A percentile compares a stretch with the other conserved stretches of the same genome.
Conservation (phyloP, 2,329 filamentous ascomycete genomes). For the Ustulina deusta region DNA sequence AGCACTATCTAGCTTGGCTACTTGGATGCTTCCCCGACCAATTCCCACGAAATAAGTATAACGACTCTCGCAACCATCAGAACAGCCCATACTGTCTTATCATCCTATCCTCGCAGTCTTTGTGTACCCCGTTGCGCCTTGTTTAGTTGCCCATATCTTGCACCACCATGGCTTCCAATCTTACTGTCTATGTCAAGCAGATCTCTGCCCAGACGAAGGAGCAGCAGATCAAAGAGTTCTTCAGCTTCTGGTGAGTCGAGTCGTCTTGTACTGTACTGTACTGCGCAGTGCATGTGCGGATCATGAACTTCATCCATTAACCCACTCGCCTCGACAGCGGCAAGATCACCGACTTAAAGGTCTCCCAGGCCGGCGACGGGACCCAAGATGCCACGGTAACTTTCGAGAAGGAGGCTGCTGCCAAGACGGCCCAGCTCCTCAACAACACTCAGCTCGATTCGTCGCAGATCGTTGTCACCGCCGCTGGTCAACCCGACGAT, state of each 20-base stretch:
- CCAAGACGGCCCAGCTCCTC: constrained; percentile 95
- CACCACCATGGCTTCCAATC: constrained; percentile 65
- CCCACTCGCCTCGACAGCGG: constrained; percentile 66
- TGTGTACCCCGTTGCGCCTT: neutral
- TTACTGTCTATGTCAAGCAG: constrained; percentile 88
- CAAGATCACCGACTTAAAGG: constrained; percentile 87
- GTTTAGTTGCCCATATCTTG: neutral
- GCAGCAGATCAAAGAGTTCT: constrained; percentile 95
- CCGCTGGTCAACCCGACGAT: constrained; percentile 72
- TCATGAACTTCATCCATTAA: constrained; percentile 18
- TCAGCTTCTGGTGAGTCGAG: constrained; percentile 84
- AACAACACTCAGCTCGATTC: constrained; percentile 95
- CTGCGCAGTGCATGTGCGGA: neutral
- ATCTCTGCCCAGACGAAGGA: constrained; percentile 86
- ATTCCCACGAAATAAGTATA: constrained; percentile 6
- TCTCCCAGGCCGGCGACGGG: constrained; percentile 73
- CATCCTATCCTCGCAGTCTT: neutral
- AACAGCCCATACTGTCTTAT: neutral
- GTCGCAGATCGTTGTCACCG: constrained; percentile 82
- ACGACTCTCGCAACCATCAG: neutral
- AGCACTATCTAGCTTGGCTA: neutral
- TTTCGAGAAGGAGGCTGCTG: constrained; percentile 96
- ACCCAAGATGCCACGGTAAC: constrained; percentile 89
- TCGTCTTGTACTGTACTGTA: neutral
- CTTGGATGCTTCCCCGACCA: neutral